A percentile compares a stretch with the other conserved stretches of the same genome.
Evolutionary conservation across 108 stramenopile species (phyloP).

Genomic region (Pseudonitzschia pungens): DNA sequence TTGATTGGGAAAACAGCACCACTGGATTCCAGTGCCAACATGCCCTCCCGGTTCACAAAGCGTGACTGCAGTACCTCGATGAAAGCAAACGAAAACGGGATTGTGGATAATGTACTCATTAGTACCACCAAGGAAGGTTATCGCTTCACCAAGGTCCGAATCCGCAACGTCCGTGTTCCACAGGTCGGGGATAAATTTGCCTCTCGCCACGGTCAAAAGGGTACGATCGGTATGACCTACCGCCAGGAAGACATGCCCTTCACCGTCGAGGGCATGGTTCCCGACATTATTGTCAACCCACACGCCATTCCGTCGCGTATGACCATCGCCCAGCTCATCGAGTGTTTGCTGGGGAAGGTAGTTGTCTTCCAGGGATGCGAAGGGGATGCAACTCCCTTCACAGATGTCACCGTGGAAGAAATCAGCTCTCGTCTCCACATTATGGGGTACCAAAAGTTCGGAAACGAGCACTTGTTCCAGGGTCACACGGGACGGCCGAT

Average conservation of each 20-base stretch:
- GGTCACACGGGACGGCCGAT: slow-evolving; percentile 97
- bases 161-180: slow-evolving; percentile 95
- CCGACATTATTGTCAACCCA: slow-evolving; percentile 99
- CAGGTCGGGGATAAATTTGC: slow-evolving; percentile 77
- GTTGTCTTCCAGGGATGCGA: slow-evolving; percentile 94
- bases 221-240: slow-evolving; percentile 98
- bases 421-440: slow-evolving; percentile 89
- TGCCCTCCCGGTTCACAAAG: slow-evolving; percentile 89
- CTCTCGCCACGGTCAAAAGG: slow-evolving; percentile 99
- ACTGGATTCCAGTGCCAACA: slow-evolving; percentile 60
- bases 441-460: slow-evolving; percentile 96
- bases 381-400: slow-evolving; percentile 98
- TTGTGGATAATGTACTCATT: slow-evolving; percentile 93
- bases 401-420: slow-evolving; percentile 94
- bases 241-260: slow-evolving; percentile 99
- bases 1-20: slow-evolving; percentile 97
- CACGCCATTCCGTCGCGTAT: slow-evolving; percentile 99
- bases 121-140: slow-evolving; percentile 93
- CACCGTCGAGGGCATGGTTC: slow-evolving; percentile 94
- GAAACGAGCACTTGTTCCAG: slow-evolving; percentile 97
- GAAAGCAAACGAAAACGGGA: slow-evolving; percentile 97
- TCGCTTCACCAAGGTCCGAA: slow-evolving; percentile 96
- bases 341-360: slow-evolving; percentile 97
- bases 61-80: slow-evolving; percentile 94
- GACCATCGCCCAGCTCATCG: slow-evolving; percentile 99